A percentile compares a stretch with the other conserved stretches of the same genome.
Evolutionary conservation across 768 basidiomycete species (phyloP).

Genomic region (Lentinula detonsa): DNA sequence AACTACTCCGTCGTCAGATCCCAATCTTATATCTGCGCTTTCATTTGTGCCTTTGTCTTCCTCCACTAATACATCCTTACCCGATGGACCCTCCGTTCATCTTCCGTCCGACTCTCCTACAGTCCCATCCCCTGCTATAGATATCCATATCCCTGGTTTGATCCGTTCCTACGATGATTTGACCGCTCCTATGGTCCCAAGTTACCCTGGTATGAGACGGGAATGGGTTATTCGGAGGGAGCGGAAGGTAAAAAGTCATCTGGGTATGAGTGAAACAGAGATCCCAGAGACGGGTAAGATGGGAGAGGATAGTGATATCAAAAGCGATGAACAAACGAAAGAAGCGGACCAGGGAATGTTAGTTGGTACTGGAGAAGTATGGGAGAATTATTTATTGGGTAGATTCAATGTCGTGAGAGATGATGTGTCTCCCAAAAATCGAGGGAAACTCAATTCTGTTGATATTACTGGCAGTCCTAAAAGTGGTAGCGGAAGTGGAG

Average conservation of each 20-base stretch:
- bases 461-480: not conserved
- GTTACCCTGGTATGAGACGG: not conserved
- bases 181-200: not conserved
- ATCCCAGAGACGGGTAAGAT: not conserved
- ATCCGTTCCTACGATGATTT: not conserved
- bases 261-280: too few species aligned
- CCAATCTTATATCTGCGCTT: too few species aligned
- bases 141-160: too few species aligned
- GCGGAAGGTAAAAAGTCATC: not conserved
- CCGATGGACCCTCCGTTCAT: not conserved
- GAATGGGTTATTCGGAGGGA: constrained; percentile 5
- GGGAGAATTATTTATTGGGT: constrained; percentile 4
- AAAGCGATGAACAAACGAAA: not conserved
- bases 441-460: not conserved
- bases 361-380: not conserved
- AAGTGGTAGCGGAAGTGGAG: not conserved
- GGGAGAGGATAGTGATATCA: not conserved
- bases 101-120: not conserved
- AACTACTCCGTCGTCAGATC: too few species aligned
- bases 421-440: not conserved
- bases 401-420: not conserved
- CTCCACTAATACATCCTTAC: not conserved
- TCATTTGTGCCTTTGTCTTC: too few species aligned
- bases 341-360: not conserved
- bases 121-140: not conserved